Evolutionary conservation across 768 basidiomycete species (phyloP), one percentile per base, ranked within the genome.

Genomic region (Boletus reticuloceps): DNA sequence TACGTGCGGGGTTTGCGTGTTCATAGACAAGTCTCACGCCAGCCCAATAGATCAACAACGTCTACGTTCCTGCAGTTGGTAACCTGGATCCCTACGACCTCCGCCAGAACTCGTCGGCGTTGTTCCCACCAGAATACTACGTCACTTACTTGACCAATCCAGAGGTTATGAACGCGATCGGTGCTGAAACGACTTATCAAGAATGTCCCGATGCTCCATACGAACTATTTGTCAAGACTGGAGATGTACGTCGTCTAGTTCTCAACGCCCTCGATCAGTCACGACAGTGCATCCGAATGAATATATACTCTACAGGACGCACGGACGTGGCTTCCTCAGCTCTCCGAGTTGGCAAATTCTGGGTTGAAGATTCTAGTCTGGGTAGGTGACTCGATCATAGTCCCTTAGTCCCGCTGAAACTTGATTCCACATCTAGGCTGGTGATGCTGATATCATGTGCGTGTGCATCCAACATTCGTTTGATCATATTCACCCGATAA

Each of bases 111-210:
- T 61, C 77, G 1, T 75, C 80, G 0, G 74, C 78, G 2, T 51
- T 69, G 8, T 86, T 85, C 67, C 84, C 85, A 6, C 80, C 84
- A 0, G 76, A 82, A 43, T 83, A 75, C 55, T 85, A 85, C 53
- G 56, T 81, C 41, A 68, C 71, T 12, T 84, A 80, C 57, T 69
- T 86, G 19, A 59, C 53, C 1, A 63, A 66, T n/a, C 38, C 73
- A 0, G 57, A 65, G 4, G 72, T 82, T 14, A 58, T 72, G 64
- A 64, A 61, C 19, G 65, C 61, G 51, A 86, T 87, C 40, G 85
- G 86, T 7, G 85, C 85, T 0, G 71, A 81, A 55, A 60, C 63
- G 22, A 61, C 55, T 1, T 87, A 84, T 60, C 45, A 59, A 9
- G 79, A 82, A 58, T 88, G 85, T 48, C 58, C 82, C 0, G 51